Percentiles rank a stretch among this genome's conserved stretches.
Conservation (phyloP, 108 stramenopile species). For the Mayamaea pseudoterrestris region DNA sequence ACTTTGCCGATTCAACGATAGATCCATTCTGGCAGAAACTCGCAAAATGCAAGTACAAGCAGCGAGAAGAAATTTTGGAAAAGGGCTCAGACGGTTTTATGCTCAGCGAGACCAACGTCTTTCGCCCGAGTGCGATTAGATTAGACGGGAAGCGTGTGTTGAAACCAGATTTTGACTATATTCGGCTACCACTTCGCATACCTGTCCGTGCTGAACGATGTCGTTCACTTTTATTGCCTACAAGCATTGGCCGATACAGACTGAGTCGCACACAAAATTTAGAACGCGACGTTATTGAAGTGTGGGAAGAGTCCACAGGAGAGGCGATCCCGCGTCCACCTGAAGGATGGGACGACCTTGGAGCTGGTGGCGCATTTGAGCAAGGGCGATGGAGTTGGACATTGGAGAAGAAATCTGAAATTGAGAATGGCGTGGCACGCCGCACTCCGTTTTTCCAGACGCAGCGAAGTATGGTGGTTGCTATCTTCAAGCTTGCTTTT, state of each 20-base stretch:
- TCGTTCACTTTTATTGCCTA: constrained; percentile 29
- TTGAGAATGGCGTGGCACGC: constrained; percentile 61
- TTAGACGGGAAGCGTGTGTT: constrained; percentile 42
- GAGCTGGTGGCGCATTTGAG: constrained; percentile 62
- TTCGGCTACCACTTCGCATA: constrained; percentile 14
- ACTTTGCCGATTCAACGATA: constrained; percentile 11
- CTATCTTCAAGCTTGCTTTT: constrained; percentile 25
- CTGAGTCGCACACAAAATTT: constrained; percentile 16
- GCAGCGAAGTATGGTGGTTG: background rate
- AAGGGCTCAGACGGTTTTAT: background rate
- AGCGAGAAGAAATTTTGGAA: constrained; percentile 13
- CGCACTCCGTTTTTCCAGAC: constrained; percentile 41
- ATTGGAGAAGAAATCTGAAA: constrained; percentile 46
- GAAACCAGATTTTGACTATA: constrained; percentile 3
- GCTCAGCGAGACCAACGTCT: constrained; percentile 1
- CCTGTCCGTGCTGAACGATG: constrained; percentile 9
- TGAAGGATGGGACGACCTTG: constrained; percentile 86
- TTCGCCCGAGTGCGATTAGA: constrained; percentile 16
- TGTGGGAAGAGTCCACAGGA: constrained; percentile 56
- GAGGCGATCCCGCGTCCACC: constrained; percentile 67
- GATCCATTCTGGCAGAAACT: constrained; percentile 57
- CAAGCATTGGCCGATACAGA: constrained; percentile 59
- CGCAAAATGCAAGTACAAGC: constrained; percentile 14
- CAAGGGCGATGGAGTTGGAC: constrained; percentile 84
- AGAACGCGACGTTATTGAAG: constrained; percentile 26